Conservation (phyloP, 1,139 yeast species). For the Geotrichum histeridarum region DNA sequence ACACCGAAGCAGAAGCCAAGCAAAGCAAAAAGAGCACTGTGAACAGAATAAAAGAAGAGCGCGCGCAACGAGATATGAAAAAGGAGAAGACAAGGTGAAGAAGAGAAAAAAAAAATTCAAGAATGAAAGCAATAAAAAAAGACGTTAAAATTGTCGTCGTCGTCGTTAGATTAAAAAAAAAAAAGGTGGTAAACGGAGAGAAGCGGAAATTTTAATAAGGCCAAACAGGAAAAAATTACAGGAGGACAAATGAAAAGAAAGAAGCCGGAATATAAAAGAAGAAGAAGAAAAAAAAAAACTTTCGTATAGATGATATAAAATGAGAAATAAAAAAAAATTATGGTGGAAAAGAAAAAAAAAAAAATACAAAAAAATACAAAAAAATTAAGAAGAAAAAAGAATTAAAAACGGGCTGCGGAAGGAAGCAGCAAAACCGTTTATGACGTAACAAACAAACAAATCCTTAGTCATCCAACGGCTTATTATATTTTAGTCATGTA, state of each 20-base stretch:
- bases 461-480: constrained; percentile 1
- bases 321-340: background rate
- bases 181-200: too few species aligned
- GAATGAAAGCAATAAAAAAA: constrained; percentile 5
- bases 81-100: background rate
- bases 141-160: background rate
- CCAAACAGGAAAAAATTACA: background rate
- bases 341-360: background rate
- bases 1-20: background rate
- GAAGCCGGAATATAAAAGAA: background rate
- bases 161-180: too few species aligned
- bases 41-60: background rate
- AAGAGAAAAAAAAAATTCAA: background rate
- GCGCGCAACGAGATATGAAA: background rate
- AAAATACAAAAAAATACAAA: background rate
- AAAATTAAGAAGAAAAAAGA: background rate
- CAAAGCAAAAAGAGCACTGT: background rate
- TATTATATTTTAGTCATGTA: too few species aligned
- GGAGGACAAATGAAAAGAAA: background rate
- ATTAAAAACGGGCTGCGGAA: constrained; percentile 1
- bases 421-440: constrained; percentile 11
- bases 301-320: background rate
- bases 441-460: constrained; percentile 1
- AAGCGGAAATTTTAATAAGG: background rate
- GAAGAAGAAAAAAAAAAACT: background rate